phyloP scores from a whole-genome alignment of 2,329 filamentous ascomycete genomes.

The Sclerotinia subarctica region DNA sequence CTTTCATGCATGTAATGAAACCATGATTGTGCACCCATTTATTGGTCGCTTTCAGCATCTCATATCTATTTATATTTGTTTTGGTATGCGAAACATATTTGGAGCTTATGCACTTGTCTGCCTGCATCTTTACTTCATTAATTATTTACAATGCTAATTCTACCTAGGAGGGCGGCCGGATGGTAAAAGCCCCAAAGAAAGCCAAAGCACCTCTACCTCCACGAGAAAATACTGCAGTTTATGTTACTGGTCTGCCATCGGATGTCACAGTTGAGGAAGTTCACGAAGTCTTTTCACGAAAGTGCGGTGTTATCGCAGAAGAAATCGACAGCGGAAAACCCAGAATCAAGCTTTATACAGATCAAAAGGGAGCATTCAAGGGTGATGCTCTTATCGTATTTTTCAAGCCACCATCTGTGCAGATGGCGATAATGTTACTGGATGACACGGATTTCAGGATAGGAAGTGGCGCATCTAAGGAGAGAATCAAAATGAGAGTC shows the following conservation, averaged over 20 bases:
- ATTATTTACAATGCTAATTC: constrained; percentile 22
- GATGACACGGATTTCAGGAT: constrained; percentile 81
- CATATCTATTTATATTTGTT: not conserved
- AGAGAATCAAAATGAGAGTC: constrained; percentile 69
- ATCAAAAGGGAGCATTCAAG: constrained; percentile 81
- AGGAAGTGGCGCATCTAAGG: constrained; percentile 42
- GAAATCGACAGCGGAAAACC: constrained; percentile 85
- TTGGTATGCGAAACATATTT: not conserved
- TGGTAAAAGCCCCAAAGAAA: constrained; percentile 38
- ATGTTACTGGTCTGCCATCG: constrained; percentile 80
- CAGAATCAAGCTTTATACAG: constrained; percentile 88
- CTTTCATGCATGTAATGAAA: not conserved
- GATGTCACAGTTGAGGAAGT: constrained; percentile 81
- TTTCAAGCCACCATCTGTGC: constrained; percentile 91
- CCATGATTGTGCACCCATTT: not conserved
- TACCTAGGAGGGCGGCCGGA: constrained; percentile 35
- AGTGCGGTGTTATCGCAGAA: constrained; percentile 88
- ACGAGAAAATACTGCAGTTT: constrained; percentile 81
- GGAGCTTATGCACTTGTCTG: not conserved
- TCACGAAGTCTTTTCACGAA: constrained; percentile 74
- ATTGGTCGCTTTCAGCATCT: not conserved
- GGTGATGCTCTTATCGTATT: constrained; percentile 92
- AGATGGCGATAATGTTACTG: constrained; percentile 75
- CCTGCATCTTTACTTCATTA: constrained; percentile 3
- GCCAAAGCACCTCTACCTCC: constrained; percentile 38